phyloP scores from a whole-genome alignment of 495 filamentous ascomycete genomes.

The Penicillium ucsense region DNA sequence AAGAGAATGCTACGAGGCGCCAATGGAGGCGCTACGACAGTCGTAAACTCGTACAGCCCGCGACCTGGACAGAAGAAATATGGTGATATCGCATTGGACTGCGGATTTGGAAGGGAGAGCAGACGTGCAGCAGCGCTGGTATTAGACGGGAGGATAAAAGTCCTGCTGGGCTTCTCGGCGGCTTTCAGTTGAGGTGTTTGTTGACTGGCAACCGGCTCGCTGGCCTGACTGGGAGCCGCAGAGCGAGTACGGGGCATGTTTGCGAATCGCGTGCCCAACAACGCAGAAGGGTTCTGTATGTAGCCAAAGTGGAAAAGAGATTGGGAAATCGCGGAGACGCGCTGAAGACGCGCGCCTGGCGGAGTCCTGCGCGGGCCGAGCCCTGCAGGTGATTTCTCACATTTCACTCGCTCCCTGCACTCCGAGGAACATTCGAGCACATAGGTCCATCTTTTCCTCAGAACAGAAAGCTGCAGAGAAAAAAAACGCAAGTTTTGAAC shows the following conservation, averaged over 20 bases:
- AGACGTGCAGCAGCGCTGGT: conserved; percentile 56
- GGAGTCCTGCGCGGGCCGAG: conserved; percentile 16
- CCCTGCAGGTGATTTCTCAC: conserved; percentile 18
- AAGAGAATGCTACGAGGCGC: conserved; percentile 27
- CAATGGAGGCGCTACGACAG: conserved; percentile 49
- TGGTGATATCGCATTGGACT: conserved; percentile 49
- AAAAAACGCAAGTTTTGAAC: no score
- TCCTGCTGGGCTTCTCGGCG: conserved; percentile 42
- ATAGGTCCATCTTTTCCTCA: no score
- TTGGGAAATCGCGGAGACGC: conserved; percentile 16
- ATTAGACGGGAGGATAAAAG: conserved; percentile 72
- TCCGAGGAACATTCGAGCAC: neutral
- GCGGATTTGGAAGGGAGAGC: conserved; percentile 71
- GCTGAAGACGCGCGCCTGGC: conserved; percentile 19
- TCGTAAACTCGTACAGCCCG: conserved; percentile 83
- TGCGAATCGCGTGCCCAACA: neutral
- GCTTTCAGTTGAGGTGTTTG: conserved; percentile 8
- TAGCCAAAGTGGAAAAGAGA: no score
- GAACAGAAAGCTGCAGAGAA: no score
- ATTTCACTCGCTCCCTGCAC: conserved; percentile 3
- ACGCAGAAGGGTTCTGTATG: no score
- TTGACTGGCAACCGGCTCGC: neutral
- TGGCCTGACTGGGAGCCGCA: conserved; percentile 14
- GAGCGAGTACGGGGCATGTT: conserved; percentile 25
- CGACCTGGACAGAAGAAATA: conserved; percentile 71